phyloP scores from a whole-genome alignment of 345 rosid genomes.

The Citrus glauca region DNA sequence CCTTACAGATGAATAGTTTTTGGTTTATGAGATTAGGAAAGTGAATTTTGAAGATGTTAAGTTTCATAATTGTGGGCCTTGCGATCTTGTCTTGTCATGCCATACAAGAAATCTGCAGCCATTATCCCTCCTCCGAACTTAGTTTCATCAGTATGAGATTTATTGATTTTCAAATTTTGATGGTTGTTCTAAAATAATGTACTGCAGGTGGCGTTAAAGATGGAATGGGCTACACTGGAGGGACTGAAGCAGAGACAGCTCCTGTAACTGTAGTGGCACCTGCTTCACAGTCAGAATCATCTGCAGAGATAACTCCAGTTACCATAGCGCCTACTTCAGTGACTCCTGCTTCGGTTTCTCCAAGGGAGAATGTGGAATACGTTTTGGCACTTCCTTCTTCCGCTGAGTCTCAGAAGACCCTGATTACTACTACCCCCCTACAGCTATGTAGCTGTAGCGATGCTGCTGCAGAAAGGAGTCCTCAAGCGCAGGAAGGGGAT shows the following conservation, averaged over 20 bases:
- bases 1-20: not conserved
- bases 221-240: conserved; percentile 32
- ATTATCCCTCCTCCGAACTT: not conserved
- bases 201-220: conserved; percentile 38
- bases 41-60: not conserved
- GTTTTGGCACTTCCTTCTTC: conserved; percentile 22
- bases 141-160: not conserved
- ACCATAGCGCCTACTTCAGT: too few species aligned
- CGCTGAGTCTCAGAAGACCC: conserved; percentile 29
- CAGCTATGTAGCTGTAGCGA: conserved; percentile 36
- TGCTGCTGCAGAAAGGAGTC: conserved; percentile 27
- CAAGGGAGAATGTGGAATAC: conserved; percentile 25
- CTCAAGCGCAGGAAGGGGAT: conserved; percentile 13
- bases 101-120: not conserved
- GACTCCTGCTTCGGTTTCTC: not conserved
- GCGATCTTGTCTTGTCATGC: not conserved
- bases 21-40: not conserved
- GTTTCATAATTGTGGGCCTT: not conserved
- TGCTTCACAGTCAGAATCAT: conserved; percentile 15
- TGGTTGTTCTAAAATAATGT: not conserved
- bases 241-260: conserved; percentile 44
- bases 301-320: too few species aligned
- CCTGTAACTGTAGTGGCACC: conserved; percentile 17
- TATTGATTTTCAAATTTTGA: conserved; percentile 8
- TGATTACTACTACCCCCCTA: conserved; percentile 22